These are phyloP conservation scores for Digitaria exilis DNA, from an alignment of 202 grass and related monocot species.

Conservation along the genomic window DNA sequence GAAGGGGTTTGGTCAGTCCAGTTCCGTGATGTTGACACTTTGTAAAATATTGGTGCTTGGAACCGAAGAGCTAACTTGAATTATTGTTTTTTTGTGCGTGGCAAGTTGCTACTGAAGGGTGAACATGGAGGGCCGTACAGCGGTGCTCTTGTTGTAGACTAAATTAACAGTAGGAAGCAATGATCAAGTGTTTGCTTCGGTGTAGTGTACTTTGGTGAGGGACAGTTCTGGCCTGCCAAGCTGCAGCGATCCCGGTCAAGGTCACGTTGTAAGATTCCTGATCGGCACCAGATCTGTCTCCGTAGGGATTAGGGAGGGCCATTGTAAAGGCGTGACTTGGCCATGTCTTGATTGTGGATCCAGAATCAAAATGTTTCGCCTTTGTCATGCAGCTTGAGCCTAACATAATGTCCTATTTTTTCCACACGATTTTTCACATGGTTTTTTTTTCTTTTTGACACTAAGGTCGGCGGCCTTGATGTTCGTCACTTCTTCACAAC, in stretches of 20 bases:
- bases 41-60: slow-evolving; percentile 18
- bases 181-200: slow-evolving; percentile 22
- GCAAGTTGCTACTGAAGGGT: slow-evolving; percentile 11
- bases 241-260: slow-evolving; percentile 35
- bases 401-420: background rate
- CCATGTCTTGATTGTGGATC: background rate
- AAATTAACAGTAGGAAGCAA: slow-evolving; percentile 32
- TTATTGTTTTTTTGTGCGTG: slow-evolving; percentile 27
- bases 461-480: no score
- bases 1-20: slow-evolving; percentile 27
- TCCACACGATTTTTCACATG: background rate
- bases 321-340: background rate
- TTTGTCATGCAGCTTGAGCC: background rate
- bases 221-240: slow-evolving; percentile 47
- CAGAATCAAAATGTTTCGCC: background rate
- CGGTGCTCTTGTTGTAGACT: background rate
- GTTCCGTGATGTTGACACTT: slow-evolving; percentile 11
- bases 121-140: slow-evolving; percentile 31
- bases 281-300: slow-evolving; percentile 25
- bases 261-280: slow-evolving; percentile 46
- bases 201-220: slow-evolving; percentile 20
- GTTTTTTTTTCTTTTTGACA: background rate
- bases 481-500: no score
- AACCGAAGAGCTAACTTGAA: slow-evolving; percentile 27
- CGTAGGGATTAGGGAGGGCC: background rate